Evolutionary conservation across 768 basidiomycete genomes (phyloP).

Genomic region (Xerocomellus dryophilus): DNA sequence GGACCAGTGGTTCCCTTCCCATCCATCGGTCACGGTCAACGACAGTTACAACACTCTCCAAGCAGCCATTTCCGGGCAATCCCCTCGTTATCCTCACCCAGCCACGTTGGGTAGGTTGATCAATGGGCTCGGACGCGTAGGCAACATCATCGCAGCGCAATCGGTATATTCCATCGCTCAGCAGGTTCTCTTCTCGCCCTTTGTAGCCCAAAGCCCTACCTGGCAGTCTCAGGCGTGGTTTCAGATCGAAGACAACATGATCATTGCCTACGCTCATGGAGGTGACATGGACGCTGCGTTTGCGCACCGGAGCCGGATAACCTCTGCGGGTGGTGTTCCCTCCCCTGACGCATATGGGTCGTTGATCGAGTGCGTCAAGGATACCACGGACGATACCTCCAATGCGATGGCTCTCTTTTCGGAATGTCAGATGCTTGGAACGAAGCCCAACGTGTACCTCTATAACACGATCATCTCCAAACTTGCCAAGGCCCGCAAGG

Average conservation of each 20-base stretch:
- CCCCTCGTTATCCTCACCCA: constrained; percentile 49
- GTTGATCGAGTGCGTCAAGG: constrained; percentile 81
- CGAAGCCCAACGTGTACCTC: constrained; percentile 79
- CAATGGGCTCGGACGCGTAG: constrained; percentile 60
- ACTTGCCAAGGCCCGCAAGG: constrained; percentile 90
- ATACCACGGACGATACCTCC: constrained; percentile 93
- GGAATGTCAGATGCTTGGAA: constrained; percentile 68
- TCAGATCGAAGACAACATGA: constrained; percentile 82
- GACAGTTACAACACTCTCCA: constrained; percentile 52
- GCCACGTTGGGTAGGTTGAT: constrained; percentile 60
- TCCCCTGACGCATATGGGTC: constrained; percentile 90
- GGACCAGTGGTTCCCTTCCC: constrained; percentile 34
- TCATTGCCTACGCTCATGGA: constrained; percentile 78
- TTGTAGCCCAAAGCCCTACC: constrained; percentile 37
- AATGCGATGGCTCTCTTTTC: constrained; percentile 83
- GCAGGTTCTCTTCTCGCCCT: constrained; percentile 46
- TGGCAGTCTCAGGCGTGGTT: constrained; percentile 66
- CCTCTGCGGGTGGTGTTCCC: constrained; percentile 74
- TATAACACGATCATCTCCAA: constrained; percentile 98
- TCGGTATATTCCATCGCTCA: constrained; percentile 71
- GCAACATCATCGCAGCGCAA: constrained; percentile 57
- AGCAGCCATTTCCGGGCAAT: constrained; percentile 35
- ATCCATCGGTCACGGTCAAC: constrained; percentile 27
- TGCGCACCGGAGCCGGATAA: constrained; percentile 71
- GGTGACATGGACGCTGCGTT: constrained; percentile 80